Evolutionary conservation across 75 land plant genomes (phyloP).

Genomic region (Larix kaempferi): DNA sequence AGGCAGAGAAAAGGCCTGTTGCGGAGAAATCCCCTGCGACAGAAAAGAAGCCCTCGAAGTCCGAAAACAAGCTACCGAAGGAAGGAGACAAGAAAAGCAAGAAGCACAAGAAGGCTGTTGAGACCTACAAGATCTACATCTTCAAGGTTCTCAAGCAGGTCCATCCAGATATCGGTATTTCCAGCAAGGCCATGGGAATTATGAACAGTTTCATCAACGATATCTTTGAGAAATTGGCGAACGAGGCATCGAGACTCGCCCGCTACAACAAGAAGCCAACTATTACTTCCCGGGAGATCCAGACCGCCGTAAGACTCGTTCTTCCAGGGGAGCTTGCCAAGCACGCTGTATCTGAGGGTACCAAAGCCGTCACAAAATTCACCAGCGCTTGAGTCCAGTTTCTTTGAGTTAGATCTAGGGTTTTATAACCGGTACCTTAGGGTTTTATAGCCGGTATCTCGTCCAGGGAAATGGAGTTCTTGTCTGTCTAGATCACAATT

Average conservation of each 20-base stretch:
- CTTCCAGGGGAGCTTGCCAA: constrained; percentile 76
- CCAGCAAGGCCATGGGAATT: constrained; percentile 69
- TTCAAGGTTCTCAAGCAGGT: constrained; percentile 68
- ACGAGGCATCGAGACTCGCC: constrained; percentile 52
- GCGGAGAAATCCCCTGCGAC: no score
- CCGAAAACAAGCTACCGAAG: no score
- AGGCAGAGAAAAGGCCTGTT: no score
- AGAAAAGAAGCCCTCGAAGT: no score
- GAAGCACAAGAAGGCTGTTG: constrained; percentile 11
- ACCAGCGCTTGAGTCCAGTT: not conserved
- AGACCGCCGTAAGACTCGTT: constrained; percentile 53
- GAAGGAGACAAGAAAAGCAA: no score
- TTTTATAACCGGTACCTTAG: no score
- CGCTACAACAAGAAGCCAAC: constrained; percentile 44
- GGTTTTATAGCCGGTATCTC: no score
- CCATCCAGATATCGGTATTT: constrained; percentile 66
- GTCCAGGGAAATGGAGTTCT: no score
- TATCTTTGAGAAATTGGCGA: constrained; percentile 70
- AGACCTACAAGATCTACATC: constrained; percentile 46
- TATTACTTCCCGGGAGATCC: constrained; percentile 66
- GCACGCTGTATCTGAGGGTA: constrained; percentile 70
- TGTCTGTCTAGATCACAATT: no score
- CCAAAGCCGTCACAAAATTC: constrained; percentile 48
- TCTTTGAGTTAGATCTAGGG: no score
- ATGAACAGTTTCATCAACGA: constrained; percentile 60